Conservation (phyloP, 306 rosid genomes). For the Castanea mollissima region DNA sequence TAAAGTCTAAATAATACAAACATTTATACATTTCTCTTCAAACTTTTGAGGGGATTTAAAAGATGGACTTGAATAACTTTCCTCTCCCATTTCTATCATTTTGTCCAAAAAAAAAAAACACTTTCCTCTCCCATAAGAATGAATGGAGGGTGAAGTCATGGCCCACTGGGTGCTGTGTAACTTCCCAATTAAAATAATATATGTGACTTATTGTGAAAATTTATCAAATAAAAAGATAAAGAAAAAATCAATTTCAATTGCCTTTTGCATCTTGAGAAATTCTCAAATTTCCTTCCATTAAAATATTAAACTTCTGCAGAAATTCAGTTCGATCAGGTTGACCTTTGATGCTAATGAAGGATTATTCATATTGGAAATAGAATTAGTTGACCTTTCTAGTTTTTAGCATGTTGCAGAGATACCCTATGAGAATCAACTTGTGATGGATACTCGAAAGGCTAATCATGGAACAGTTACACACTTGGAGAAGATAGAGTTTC, state of each 20-base stretch:
- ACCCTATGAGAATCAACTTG: conserved; percentile 75
- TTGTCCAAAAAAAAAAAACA: too few species aligned
- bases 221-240: neutral
- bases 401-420: conserved; percentile 90
- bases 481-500: conserved; percentile 62
- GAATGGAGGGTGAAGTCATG: too few species aligned
- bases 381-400: conserved; percentile 18
- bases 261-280: neutral
- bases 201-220: neutral
- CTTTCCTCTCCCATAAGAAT: too few species aligned
- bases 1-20: neutral
- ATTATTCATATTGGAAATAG: neutral
- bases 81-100: too few species aligned
- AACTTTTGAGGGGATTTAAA: neutral
- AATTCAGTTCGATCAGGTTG: neutral
- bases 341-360: neutral
- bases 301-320: neutral
- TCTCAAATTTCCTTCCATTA: neutral
- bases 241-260: neutral
- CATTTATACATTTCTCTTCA: neutral
- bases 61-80: neutral
- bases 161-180: too few species aligned
- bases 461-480: conserved; percentile 84
- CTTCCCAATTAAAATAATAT: too few species aligned
- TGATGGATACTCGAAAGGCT: conserved; percentile 52